Percentiles rank a stretch among this genome's conserved stretches.
Evolutionary conservation across 164 flowering plant genomes (phyloP).

Genomic region (Magnolia changhungtana): DNA sequence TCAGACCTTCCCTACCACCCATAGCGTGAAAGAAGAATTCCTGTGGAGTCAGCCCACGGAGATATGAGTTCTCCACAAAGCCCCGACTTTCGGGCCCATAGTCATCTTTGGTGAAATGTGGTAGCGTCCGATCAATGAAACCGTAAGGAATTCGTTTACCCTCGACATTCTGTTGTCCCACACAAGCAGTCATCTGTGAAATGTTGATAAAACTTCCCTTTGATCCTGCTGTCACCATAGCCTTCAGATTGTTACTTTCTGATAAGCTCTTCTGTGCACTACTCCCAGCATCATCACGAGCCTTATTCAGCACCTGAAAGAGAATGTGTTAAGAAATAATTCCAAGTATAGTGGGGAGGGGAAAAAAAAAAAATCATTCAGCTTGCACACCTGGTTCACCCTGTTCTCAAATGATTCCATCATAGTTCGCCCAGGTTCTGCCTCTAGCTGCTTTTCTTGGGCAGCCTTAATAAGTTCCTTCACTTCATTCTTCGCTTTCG

Average conservation of each 20-base stretch:
- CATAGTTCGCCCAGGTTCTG: constrained; percentile 99
- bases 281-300: constrained; percentile 99
- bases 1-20: constrained; percentile 99
- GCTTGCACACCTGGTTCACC: constrained; percentile 71
- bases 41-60: constrained; percentile 94
- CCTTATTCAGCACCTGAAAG: constrained; percentile 83
- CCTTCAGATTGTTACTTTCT: constrained; percentile 97
- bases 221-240: constrained; percentile 99
- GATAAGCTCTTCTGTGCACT: constrained; percentile 97
- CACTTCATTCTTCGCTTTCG: constrained; percentile 81
- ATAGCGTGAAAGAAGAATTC: constrained; percentile 99
- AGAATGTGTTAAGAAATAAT: not conserved
- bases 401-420: constrained; percentile 96
- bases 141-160: constrained; percentile 98
- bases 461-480: constrained; percentile 73
- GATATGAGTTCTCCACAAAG: constrained; percentile 96
- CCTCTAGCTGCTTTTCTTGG: constrained; percentile 68
- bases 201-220: constrained; percentile 99
- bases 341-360: not conserved
- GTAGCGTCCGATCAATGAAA: constrained; percentile 79
- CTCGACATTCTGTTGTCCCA: constrained; percentile 99
- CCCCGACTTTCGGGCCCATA: constrained; percentile 99
- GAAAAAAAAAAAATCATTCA: not conserved
- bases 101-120: constrained; percentile 97
- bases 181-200: constrained; percentile 99